Evolutionary conservation across 306 rosid species (phyloP).

Genomic region (Ceratonia siliqua): DNA sequence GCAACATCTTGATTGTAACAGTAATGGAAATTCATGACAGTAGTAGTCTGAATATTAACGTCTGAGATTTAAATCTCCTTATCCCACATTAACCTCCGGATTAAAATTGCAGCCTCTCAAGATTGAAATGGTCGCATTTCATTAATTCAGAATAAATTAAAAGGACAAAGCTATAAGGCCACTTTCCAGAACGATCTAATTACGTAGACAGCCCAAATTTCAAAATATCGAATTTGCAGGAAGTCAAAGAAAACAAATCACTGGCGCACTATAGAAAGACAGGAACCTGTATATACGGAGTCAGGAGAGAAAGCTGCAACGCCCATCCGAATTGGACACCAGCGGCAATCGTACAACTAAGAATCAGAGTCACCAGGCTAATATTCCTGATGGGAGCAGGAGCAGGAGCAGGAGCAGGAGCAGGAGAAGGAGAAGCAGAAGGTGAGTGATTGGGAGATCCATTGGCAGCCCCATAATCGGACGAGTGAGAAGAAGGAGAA

Average conservation of each 20-base stretch:
- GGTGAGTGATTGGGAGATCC: conserved; percentile 35
- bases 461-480: conserved; percentile 1
- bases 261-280: not conserved
- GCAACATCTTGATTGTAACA: not conserved
- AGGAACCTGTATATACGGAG: conserved; percentile 89
- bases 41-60: not conserved
- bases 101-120: not conserved
- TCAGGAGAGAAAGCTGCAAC: conserved; percentile 89
- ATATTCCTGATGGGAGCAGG: conserved; percentile 32
- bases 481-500: conserved; percentile 36
- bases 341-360: conserved; percentile 93
- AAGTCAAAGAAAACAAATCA: not conserved
- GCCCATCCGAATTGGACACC: conserved; percentile 99
- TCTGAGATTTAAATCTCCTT: not conserved
- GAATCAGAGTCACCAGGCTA: conserved; percentile 57
- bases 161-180: not conserved
- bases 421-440: conserved; percentile 20
- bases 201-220: not conserved
- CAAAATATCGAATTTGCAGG: not conserved
- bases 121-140: not conserved
- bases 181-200: not conserved
- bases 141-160: not conserved
- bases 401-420: conserved; percentile 18
- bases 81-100: not conserved
- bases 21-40: not conserved